Evolutionary conservation across 768 basidiomycete species (phyloP).

Genomic region (Chlorophyllum brunneum): DNA sequence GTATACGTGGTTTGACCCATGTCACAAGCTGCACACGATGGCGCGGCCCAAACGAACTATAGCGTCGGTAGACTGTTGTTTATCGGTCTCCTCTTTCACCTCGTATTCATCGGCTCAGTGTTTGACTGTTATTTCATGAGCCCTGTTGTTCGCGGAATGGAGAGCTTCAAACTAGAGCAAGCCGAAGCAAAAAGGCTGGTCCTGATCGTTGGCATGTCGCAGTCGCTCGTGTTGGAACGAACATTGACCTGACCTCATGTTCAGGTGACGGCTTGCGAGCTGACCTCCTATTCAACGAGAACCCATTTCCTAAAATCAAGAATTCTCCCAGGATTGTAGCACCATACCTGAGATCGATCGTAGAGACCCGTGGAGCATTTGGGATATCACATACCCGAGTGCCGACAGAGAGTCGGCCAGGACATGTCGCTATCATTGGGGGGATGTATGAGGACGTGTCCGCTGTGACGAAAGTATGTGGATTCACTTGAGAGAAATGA

Average conservation of each 20-base stretch:
- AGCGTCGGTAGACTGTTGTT: conserved; percentile 46
- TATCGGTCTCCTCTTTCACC: conserved; percentile 72
- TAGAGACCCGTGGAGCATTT: conserved; percentile 66
- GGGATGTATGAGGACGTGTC: conserved; percentile 93
- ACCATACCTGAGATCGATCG: conserved; percentile 69
- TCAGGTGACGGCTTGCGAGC: conserved; percentile 82
- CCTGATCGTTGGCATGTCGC: conserved; percentile 65
- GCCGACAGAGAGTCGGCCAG: conserved; percentile 85
- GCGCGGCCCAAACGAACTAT: conserved; percentile 20
- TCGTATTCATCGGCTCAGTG: conserved; percentile 64
- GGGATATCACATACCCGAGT: conserved; percentile 85
- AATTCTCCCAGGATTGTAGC: conserved; percentile 59
- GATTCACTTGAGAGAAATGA: background rate
- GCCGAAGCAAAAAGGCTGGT: conserved; percentile 70
- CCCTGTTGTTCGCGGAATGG: conserved; percentile 78
- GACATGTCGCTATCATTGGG: conserved; percentile 88
- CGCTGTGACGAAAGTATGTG: conserved; percentile 73
- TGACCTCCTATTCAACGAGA: conserved; percentile 66
- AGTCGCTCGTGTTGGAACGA: background rate
- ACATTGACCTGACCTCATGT: background rate
- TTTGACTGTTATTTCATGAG: conserved; percentile 91
- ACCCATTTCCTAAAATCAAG: conserved; percentile 53
- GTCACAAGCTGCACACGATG: background rate
- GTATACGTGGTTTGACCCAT: too few species aligned
- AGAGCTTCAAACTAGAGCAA: conserved; percentile 39